Conservation (phyloP, 2,329 filamentous ascomycete genomes). For the Aspergillus caelatus region DNA sequence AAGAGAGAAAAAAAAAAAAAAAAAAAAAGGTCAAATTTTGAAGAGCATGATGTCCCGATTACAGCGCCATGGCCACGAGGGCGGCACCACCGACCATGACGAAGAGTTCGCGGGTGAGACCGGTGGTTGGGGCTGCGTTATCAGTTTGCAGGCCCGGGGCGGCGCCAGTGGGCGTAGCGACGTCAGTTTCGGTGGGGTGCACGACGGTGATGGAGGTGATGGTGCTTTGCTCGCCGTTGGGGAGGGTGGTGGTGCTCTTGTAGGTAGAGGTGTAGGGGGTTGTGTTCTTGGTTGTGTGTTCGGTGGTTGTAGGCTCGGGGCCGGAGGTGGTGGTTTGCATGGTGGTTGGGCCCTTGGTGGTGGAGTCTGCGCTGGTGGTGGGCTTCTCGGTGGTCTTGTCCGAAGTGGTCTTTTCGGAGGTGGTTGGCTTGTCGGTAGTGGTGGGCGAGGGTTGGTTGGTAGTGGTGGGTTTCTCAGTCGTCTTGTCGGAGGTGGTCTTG, state of each 20-base stretch:
- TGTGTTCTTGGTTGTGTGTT: conserved; percentile 24
- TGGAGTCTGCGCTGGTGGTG: conserved; percentile 23
- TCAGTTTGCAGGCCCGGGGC: conserved; percentile 46
- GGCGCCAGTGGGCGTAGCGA: conserved; percentile 26
- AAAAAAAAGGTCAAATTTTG: neutral
- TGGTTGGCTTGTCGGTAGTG: neutral
- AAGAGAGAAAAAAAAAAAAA: neutral
- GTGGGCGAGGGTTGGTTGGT: neutral
- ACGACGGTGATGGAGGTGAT: conserved; percentile 51
- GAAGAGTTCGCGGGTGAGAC: conserved; percentile 37
- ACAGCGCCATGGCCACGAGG: conserved; percentile 42
- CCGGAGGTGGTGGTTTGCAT: conserved; percentile 22
- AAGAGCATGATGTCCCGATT: conserved; percentile 9
- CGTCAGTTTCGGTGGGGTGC: conserved; percentile 35
- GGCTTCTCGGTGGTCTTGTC: conserved; percentile 7
- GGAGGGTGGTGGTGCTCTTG: conserved; percentile 44
- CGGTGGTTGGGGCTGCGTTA: conserved; percentile 32
- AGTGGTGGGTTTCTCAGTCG: conserved; percentile 19
- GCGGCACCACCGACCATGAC: conserved; percentile 47
- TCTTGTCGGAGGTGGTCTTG: conserved; percentile 17
- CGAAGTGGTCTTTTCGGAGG: conserved; percentile 12
- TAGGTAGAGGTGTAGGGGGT: conserved; percentile 43
- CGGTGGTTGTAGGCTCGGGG: conserved; percentile 20
- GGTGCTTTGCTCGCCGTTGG: conserved; percentile 46
- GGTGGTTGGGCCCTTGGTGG: conserved; percentile 23